Evolutionary conservation across 148 eudicot genomes (phyloP).

Genomic region (Chenopodium album): DNA sequence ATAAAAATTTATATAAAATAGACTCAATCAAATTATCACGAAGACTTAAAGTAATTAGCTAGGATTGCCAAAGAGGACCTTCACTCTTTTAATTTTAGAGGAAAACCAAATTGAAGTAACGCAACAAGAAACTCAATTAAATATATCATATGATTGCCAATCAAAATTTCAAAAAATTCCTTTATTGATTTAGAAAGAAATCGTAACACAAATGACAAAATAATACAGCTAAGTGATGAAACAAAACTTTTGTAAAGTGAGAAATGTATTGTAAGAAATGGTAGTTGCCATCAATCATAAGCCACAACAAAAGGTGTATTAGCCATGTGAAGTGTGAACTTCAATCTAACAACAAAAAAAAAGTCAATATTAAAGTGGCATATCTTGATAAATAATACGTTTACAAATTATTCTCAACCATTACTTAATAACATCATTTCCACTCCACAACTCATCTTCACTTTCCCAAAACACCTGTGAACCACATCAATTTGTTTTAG

Average conservation of each 20-base stretch:
- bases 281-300: neutral
- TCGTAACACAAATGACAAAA: neutral
- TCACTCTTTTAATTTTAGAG: too few relatives aligned
- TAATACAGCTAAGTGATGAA: neutral
- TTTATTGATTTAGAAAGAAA: too few relatives aligned
- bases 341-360: neutral
- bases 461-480: conserved; percentile 7
- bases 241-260: neutral
- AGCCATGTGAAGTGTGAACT: conserved; percentile 10
- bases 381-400: neutral
- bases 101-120: too few relatives aligned
- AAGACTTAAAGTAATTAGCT: too few relatives aligned
- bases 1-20: too few relatives aligned
- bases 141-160: too few relatives aligned
- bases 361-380: neutral
- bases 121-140: too few relatives aligned
- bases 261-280: neutral
- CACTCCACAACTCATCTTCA: conserved; percentile 5
- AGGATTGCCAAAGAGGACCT: too few relatives aligned
- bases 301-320: conserved; percentile 1
- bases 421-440: neutral
- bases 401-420: neutral
- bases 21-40: too few relatives aligned
- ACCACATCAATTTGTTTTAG: neutral
- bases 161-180: too few relatives aligned